Conservation (phyloP, 352 stramenopile genomes). For the Pythium coloratum region DNA sequence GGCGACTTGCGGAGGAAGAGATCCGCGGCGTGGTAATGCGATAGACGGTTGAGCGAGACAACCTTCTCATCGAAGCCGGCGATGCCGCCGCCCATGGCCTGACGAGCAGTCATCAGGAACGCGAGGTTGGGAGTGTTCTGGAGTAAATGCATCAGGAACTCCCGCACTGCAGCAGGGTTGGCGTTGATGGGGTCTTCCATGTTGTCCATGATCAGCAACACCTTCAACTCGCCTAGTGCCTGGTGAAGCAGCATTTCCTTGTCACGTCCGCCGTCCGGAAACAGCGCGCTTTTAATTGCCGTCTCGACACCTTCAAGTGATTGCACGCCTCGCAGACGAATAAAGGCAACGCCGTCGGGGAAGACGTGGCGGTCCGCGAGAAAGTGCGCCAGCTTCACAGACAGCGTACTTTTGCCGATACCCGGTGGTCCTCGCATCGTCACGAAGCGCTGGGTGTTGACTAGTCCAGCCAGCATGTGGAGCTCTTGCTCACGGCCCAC, state of each 20-base stretch:
- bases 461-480: slow-evolving; percentile 60
- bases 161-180: slow-evolving; percentile 48
- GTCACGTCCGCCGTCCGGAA: slow-evolving; percentile 58
- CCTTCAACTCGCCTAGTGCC: slow-evolving; percentile 50
- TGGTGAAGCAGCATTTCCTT: slow-evolving; percentile 66
- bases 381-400: slow-evolving; percentile 72
- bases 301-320: slow-evolving; percentile 75
- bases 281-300: slow-evolving; percentile 65
- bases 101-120: slow-evolving; percentile 72
- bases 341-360: slow-evolving; percentile 71
- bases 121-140: slow-evolving; percentile 58
- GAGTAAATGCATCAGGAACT: slow-evolving; percentile 67
- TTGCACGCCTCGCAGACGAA: slow-evolving; percentile 64
- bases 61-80: slow-evolving; percentile 80
- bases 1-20: slow-evolving; percentile 81
- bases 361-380: slow-evolving; percentile 72
- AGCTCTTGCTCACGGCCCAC: slow-evolving; percentile 75
- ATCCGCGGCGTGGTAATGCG: slow-evolving; percentile 67
- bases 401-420: slow-evolving; percentile 79
- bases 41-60: slow-evolving; percentile 72
- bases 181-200: slow-evolving; percentile 82
- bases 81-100: slow-evolving; percentile 71
- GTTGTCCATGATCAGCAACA: slow-evolving; percentile 80
- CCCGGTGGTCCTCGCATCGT: slow-evolving; percentile 70
- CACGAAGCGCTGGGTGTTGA: slow-evolving; percentile 63